Conservation (phyloP, 2,329 filamentous ascomycete genomes). For the Didymella sp. region DNA sequence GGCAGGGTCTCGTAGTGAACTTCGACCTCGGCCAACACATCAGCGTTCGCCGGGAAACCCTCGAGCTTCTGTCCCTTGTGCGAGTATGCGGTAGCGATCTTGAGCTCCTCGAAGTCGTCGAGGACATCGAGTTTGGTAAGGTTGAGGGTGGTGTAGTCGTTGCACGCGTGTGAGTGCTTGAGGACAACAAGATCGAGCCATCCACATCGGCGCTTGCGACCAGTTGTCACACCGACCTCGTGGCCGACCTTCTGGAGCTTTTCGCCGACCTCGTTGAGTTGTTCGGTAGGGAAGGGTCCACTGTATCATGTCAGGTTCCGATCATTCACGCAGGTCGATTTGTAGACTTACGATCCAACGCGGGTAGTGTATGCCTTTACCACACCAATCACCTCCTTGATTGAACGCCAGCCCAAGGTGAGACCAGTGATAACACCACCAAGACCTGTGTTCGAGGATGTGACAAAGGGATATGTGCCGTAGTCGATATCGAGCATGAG, state of each 20-base stretch:
- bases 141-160: slow-evolving; percentile 71
- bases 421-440: slow-evolving; percentile 70
- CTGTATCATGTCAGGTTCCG: slow-evolving; percentile 46
- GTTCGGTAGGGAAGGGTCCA: slow-evolving; percentile 73
- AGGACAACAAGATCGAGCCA: slow-evolving; percentile 73
- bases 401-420: slow-evolving; percentile 65
- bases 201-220: slow-evolving; percentile 67
- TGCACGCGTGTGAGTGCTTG: slow-evolving; percentile 69
- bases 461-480: slow-evolving; percentile 66
- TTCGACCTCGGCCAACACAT: slow-evolving; percentile 64
- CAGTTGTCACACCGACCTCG: slow-evolving; percentile 65
- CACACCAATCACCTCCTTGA: slow-evolving; percentile 69
- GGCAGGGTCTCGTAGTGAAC: slow-evolving; percentile 72
- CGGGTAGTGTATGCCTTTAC: slow-evolving; percentile 73
- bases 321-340: background rate
- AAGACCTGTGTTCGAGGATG: slow-evolving; percentile 65
- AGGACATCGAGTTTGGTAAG: slow-evolving; percentile 74
- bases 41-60: slow-evolving; percentile 70
- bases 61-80: slow-evolving; percentile 63
- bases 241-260: slow-evolving; percentile 63
- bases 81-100: slow-evolving; percentile 75
- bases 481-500: slow-evolving; percentile 70
- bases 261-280: slow-evolving; percentile 63
- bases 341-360: slow-evolving; percentile 52
- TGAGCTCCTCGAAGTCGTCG: slow-evolving; percentile 76